Evolutionary conservation across 2,329 filamentous ascomycete genomes (phyloP).

Genomic region (Trichoderma atroviride): DNA sequence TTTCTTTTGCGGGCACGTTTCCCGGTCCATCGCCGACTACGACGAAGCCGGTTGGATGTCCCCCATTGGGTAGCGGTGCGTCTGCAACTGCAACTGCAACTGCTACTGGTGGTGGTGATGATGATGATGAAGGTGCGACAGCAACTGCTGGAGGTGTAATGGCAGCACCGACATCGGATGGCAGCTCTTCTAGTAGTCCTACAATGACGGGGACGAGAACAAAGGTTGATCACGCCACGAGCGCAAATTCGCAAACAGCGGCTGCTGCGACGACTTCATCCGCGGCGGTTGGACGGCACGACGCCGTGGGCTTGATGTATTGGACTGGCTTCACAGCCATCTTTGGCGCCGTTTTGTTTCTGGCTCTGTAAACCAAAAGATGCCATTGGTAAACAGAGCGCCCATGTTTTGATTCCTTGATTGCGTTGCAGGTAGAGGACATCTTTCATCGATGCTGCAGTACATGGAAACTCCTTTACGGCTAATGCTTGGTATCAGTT

Average conservation of each 20-base stretch:
- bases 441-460: too few relatives aligned
- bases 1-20: constrained; percentile 14
- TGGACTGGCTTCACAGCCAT: background rate
- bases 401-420: background rate
- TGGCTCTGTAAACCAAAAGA: background rate
- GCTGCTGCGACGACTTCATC: constrained; percentile 15
- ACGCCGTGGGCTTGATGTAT: background rate
- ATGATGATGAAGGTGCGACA: background rate
- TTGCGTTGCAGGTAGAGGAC: background rate
- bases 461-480: too few relatives aligned
- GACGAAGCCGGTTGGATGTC: constrained; percentile 4
- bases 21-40: background rate
- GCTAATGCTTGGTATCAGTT: too few relatives aligned
- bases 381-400: background rate
- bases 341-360: background rate
- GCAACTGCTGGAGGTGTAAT: background rate
- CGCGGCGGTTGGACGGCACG: background rate
- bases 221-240: background rate
- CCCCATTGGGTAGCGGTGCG: background rate
- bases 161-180: background rate
- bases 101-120: background rate
- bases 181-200: background rate
- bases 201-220: background rate
- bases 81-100: background rate
- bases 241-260: background rate